Evolutionary conservation across 352 stramenopile genomes (phyloP), one percentile per base, ranked within the genome.

Genomic region (Phytophthora tubulina): DNA sequence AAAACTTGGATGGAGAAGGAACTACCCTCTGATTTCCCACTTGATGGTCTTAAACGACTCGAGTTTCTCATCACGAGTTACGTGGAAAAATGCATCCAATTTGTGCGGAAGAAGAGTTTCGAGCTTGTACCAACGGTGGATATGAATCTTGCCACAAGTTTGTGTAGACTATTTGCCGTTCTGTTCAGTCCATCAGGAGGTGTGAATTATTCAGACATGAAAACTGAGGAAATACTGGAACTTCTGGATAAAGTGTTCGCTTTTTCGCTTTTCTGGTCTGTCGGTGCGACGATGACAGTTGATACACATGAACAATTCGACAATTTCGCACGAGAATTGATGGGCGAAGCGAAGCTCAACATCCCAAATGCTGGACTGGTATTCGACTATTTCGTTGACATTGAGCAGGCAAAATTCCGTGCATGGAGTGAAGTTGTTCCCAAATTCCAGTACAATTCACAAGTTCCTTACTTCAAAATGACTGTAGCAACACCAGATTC

Each of bases 221-320:
- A 84, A 45, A 57, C 6, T 0, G 80, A 88, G 0, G 75, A 83
- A 3, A 72, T 89, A 69, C 63, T 91, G 0, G 81, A 88, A 50
- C 52, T 90, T 3, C 64, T 91, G 17, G 81, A 91, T 60, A 92
- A 92, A 58, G 55, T 97, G 7, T 98, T 98, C 52, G 76, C 93
- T 11, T 98, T 98, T 36, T 83, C 88, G 4, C 69, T 98, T 11
- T 84, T 98, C n/a, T 98, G 94, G 95, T 97, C 89, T 5, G 52
- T 98, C 5, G 90, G 92, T 7, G 88, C 85, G 14, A 97, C 92
- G 3, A 94, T 97, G 69, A 91, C 93, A 27, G 45, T 71, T 27
- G 79, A 87, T n/a, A 88, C 78, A 1, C 82, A 96, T 27, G 80
- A 91, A 14, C 73, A 78, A 11, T 95, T 98, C 57, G 89, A 98